Evolutionary conservation across 352 stramenopile species (phyloP).

Genomic region (Pythium pyrilobum): DNA sequence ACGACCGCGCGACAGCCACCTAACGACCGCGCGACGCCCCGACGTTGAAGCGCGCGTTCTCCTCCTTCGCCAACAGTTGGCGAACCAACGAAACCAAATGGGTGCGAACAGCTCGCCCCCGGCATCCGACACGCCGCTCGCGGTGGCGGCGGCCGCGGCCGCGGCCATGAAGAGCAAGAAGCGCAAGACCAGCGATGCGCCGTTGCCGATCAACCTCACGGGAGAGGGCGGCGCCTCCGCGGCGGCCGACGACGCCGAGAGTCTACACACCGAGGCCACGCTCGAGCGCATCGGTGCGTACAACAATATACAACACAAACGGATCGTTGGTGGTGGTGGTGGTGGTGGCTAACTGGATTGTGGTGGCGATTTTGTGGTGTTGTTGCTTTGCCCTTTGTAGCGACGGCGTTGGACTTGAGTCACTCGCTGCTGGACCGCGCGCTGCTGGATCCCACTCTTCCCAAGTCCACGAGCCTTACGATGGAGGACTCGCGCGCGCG

Average conservation of each 20-base stretch:
- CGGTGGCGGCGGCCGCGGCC: constrained; percentile 1
- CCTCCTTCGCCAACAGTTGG: constrained; percentile 16
- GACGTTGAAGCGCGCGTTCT: constrained; percentile 21
- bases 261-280: constrained; percentile 14
- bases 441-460: constrained; percentile 41
- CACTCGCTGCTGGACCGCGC: constrained; percentile 52
- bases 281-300: constrained; percentile 49
- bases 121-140: constrained; percentile 13
- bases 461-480: constrained; percentile 43
- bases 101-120: constrained; percentile 22
- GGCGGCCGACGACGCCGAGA: constrained; percentile 1
- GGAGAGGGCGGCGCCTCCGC: not conserved
- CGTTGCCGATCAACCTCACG: constrained; percentile 12
- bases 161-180: constrained; percentile 38
- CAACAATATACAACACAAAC: too few relatives aligned
- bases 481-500: constrained; percentile 39
- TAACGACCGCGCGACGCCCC: constrained; percentile 5
- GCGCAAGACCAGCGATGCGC: constrained; percentile 40
- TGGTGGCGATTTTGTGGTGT: not conserved
- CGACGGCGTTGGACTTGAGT: constrained; percentile 45
- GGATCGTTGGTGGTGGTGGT: not conserved
- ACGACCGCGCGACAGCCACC: constrained; percentile 16
- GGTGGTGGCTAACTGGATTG: not conserved
- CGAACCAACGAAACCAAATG: constrained; percentile 12
- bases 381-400: constrained; percentile 15